These are phyloP conservation scores for Penicillium digitatum DNA, from an alignment of 2,329 filamentous ascomycete genomes.

Conservation along the genomic window DNA sequence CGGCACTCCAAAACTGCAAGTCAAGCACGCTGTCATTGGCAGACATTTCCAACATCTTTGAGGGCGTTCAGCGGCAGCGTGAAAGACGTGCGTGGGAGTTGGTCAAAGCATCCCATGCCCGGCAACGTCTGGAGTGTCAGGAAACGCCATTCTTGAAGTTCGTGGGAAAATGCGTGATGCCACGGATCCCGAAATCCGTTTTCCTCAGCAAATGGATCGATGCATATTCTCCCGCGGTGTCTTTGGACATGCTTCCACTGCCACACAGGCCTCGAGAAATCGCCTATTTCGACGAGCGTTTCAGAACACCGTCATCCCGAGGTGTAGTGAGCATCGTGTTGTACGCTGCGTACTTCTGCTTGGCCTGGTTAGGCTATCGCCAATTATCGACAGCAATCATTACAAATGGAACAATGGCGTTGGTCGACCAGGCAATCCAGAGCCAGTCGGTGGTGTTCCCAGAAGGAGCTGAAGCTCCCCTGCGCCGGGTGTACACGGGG, in stretches of 20 bases:
- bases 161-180: constrained; percentile 8
- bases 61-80: constrained; percentile 12
- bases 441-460: not conserved
- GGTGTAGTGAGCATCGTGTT: not conserved
- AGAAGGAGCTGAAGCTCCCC: not conserved
- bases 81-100: constrained; percentile 8
- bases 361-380: constrained; percentile 8
- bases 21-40: not conserved
- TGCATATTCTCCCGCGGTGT: constrained; percentile 5
- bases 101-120: constrained; percentile 10
- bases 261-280: not conserved
- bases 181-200: not conserved
- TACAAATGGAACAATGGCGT: constrained; percentile 8
- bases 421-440: constrained; percentile 3
- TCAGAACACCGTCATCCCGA: constrained; percentile 3
- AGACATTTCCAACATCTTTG: constrained; percentile 5
- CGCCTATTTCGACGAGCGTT: constrained; percentile 12
- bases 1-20: not conserved
- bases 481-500: constrained; percentile 11
- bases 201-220: constrained; percentile 1
- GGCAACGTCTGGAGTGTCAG: constrained; percentile 17
- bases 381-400: constrained; percentile 6
- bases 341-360: constrained; percentile 1
- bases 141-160: constrained; percentile 15
- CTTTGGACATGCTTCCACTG: constrained; percentile 12